Percentiles rank a stretch among this genome's conserved stretches.
phyloP scores from a whole-genome alignment of 306 rosid species.

The Malus sylvestris region DNA sequence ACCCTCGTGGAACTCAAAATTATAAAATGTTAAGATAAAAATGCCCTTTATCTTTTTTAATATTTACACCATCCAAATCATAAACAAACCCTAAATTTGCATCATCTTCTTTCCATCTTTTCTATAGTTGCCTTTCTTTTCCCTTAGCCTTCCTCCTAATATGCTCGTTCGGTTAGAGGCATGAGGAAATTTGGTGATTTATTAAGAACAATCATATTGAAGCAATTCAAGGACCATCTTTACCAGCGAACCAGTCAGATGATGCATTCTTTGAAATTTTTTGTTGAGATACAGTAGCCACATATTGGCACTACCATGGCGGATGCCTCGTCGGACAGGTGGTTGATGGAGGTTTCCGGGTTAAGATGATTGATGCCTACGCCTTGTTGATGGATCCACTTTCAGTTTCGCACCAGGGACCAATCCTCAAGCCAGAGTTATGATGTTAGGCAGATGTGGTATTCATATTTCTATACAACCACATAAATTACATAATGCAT shows the following conservation, averaged over 20 bases:
- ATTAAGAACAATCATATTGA: background rate
- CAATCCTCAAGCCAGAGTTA: conserved; percentile 17
- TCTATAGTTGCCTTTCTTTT: too few relatives aligned
- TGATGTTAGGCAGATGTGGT: conserved; percentile 21
- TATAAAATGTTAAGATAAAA: too few relatives aligned
- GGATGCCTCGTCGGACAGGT: conserved; percentile 15
- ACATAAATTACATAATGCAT: too few relatives aligned
- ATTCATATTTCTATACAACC: too few relatives aligned
- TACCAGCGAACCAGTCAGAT: background rate
- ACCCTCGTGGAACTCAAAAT: too few relatives aligned
- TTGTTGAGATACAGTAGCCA: conserved; percentile 6
- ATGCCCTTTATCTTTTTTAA: too few relatives aligned
- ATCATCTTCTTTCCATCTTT: too few relatives aligned
- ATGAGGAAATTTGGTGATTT: conserved; percentile 4
- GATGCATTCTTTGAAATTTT: background rate
- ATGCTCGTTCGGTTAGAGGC: conserved; percentile 5
- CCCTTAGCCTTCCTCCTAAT: too few relatives aligned
- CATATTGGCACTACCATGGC: conserved; percentile 24
- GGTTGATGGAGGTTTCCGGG: conserved; percentile 7
- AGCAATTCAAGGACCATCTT: background rate
- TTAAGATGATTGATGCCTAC: background rate
- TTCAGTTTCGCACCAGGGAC: conserved; percentile 12
- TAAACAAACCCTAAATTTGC: too few relatives aligned
- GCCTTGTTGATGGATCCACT: conserved; percentile 3
- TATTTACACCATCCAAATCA: too few relatives aligned